Conservation (phyloP, 306 rosid genomes). For the Gynostemma pentaphyllum region DNA sequence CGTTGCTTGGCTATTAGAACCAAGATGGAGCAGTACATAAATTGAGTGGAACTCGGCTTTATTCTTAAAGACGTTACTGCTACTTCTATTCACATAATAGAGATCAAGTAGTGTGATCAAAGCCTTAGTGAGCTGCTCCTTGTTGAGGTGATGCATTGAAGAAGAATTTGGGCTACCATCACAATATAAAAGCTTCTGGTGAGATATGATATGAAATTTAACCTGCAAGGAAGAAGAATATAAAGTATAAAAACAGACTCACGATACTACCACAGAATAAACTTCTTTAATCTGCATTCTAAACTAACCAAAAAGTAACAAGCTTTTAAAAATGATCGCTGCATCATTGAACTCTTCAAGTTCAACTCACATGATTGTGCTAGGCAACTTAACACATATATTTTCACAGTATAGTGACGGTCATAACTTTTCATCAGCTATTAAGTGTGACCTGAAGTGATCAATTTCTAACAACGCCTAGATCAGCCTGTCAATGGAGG, state of each 20-base stretch:
- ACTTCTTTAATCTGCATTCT: background rate
- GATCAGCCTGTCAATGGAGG: background rate
- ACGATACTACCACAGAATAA: background rate
- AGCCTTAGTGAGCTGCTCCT: constrained; percentile 86
- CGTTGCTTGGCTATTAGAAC: constrained; percentile 45
- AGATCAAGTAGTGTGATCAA: constrained; percentile 51
- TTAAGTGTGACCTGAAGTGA: background rate
- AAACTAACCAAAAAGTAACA: background rate
- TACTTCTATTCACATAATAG: constrained; percentile 44
- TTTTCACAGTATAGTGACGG: background rate
- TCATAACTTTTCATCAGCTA: background rate
- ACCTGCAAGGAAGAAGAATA: constrained; percentile 35
- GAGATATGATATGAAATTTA: constrained; percentile 65
- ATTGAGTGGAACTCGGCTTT: constrained; percentile 83
- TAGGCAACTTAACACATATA: too few relatives aligned
- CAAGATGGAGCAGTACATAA: constrained; percentile 83
- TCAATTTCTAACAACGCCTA: background rate
- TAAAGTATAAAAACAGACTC: background rate
- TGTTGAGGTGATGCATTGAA: constrained; percentile 68
- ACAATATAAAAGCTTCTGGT: constrained; percentile 43
- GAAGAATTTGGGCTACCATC: constrained; percentile 39
- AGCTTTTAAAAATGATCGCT: background rate
- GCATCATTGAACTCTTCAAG: background rate
- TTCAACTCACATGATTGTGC: background rate
- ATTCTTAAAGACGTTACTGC: constrained; percentile 35